Evolutionary conservation across 2,329 filamentous ascomycete species (phyloP).

Genomic region (Rutstroemia sp.): DNA sequence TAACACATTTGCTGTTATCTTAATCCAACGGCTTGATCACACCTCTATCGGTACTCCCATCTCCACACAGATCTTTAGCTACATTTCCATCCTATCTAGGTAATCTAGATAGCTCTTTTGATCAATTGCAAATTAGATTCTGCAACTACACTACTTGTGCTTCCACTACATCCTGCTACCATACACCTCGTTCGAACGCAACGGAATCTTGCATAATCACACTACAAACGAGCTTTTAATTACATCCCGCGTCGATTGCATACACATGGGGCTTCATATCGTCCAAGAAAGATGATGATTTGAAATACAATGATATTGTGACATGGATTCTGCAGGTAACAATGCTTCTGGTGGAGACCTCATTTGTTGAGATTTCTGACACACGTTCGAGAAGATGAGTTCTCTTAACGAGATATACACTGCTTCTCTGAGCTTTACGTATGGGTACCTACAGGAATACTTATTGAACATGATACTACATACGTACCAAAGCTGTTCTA

Average conservation of each 20-base stretch:
- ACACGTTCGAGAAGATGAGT: background rate
- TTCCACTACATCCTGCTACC: background rate
- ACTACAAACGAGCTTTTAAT: conserved; percentile 4
- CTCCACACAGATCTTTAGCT: background rate
- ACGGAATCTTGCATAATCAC: conserved; percentile 9
- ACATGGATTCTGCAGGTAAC: conserved; percentile 1
- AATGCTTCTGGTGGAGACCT: background rate
- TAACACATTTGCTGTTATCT: background rate
- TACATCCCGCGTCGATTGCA: conserved; percentile 5
- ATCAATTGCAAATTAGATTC: background rate
- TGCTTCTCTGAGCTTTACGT: background rate
- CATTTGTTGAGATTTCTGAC: background rate
- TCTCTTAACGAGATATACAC: background rate
- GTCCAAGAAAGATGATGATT: conserved; percentile 2
- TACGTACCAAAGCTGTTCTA: background rate
- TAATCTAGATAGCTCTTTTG: conserved; percentile 1
- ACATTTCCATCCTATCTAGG: background rate
- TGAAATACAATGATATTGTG: conserved; percentile 2
- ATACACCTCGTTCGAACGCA: conserved; percentile 5
- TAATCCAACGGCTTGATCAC: conserved; percentile 8
- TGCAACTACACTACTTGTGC: background rate
- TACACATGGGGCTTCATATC: conserved; percentile 5
- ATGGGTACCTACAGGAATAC: conserved; percentile 3
- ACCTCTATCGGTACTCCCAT: conserved; percentile 1
- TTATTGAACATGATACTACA: background rate